A percentile compares a stretch with the other conserved stretches of the same genome.
These are phyloP conservation scores for Chytriomyces sp. DNA, from an alignment of 192 early-diverging fungal species.

Conservation along the genomic window DNA sequence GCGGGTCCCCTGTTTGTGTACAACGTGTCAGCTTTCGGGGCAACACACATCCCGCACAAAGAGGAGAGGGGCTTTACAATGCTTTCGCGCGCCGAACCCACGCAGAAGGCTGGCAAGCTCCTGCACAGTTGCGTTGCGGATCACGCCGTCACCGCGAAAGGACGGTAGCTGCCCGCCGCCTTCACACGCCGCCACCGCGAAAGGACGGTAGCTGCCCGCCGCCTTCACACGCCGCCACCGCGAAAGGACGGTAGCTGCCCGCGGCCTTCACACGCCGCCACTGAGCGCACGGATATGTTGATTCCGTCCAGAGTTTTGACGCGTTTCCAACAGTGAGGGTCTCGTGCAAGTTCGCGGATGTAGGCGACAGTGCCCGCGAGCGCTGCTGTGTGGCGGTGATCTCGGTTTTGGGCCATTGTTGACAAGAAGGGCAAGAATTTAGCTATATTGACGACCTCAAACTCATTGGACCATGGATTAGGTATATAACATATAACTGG, in stretches of 20 bases:
- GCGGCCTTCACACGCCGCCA: too few species aligned
- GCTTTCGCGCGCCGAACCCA: constrained; percentile 14
- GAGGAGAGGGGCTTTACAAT: background rate
- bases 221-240: too few species aligned
- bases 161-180: constrained; percentile 3
- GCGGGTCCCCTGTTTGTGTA: constrained; percentile 32
- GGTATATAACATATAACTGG: too few species aligned
- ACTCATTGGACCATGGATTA: too few species aligned
- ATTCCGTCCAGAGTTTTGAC: constrained; percentile 8
- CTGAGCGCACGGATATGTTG: background rate
- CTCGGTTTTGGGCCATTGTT: background rate
- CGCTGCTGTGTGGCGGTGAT: constrained; percentile 3
- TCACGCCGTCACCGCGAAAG: constrained; percentile 17
- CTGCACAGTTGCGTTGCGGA: constrained; percentile 9
- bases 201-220: too few species aligned
- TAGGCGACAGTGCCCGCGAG: background rate
- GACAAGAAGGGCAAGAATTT: too few species aligned
- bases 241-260: too few species aligned
- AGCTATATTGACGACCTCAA: too few species aligned
- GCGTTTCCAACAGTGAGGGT: background rate
- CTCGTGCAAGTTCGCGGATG: background rate
- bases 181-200: background rate
- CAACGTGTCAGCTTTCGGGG: too few species aligned
- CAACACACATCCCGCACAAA: too few species aligned
- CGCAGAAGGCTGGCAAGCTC: constrained; percentile 22